A percentile compares a stretch with the other conserved stretches of the same genome.
These are phyloP conservation scores for Colletotrichum sp. DNA, from an alignment of 2,329 filamentous ascomycete genomes.

Conservation along the genomic window DNA sequence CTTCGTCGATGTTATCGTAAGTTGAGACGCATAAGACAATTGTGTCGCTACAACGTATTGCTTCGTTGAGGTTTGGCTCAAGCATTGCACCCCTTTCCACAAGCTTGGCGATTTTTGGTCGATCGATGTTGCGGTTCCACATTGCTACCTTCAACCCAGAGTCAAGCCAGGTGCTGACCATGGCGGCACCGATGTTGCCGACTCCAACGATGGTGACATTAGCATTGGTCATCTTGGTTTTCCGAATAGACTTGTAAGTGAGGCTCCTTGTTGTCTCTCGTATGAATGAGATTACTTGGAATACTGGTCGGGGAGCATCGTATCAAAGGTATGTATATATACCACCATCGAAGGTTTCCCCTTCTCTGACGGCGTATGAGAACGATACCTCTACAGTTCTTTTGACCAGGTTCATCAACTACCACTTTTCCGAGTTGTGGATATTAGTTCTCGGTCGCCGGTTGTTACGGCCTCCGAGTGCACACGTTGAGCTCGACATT, in stretches of 20 bases:
- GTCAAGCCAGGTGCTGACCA: not conserved
- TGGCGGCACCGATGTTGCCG: conserved; percentile 10
- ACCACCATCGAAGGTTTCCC: not conserved
- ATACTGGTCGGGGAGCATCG: not conserved
- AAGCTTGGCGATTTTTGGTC: not conserved
- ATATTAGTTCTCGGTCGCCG: not conserved
- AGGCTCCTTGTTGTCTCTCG: not conserved
- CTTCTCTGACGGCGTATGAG: not conserved
- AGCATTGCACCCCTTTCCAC: not conserved
- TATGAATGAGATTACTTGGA: not conserved
- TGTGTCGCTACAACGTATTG: conserved; percentile 20
- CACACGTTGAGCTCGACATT: not conserved
- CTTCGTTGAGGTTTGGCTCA: conserved; percentile 14
- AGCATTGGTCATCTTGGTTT: not conserved
- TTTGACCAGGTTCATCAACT: not conserved
- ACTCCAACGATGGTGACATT: not conserved
- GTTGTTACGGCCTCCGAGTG: not conserved
- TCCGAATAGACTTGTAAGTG: not conserved
- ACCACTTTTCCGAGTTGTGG: not conserved
- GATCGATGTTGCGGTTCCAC: conserved; percentile 1
- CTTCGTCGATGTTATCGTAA: conserved; percentile 24
- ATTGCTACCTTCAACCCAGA: not conserved
- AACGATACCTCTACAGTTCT: not conserved
- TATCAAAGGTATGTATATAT: not conserved
- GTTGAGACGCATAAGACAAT: conserved; percentile 30